A percentile compares a stretch with the other conserved stretches of the same genome.
These are phyloP conservation scores for Xylona heveae DNA, from an alignment of 495 filamentous ascomycete genomes.

Conservation along the genomic window DNA sequence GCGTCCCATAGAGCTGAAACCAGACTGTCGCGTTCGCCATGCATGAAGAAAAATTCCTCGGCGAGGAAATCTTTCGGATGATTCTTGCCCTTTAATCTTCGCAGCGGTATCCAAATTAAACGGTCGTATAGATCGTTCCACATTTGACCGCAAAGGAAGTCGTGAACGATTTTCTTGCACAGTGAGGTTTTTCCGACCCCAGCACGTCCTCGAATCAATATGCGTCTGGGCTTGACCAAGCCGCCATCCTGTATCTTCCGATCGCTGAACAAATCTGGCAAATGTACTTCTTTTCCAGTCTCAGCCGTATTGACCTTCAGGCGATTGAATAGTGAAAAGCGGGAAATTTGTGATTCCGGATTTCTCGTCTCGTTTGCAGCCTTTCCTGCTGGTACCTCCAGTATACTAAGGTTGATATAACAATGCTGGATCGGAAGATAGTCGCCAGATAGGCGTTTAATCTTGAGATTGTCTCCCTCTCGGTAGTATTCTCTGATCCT, in stretches of 20 bases:
- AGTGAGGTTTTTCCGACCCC: slow-evolving; percentile 25
- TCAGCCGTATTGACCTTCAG: slow-evolving; percentile 10
- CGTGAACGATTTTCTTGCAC: slow-evolving; percentile 22
- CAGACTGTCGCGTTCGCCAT: no score
- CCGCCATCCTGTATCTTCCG: slow-evolving; percentile 7
- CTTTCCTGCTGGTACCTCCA: slow-evolving; percentile 7
- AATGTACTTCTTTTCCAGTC: slow-evolving; percentile 8
- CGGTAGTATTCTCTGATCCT: no score
- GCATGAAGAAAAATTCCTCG: no score
- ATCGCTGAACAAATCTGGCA: slow-evolving; percentile 12
- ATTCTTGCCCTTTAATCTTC: slow-evolving; percentile 10
- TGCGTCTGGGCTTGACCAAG: slow-evolving; percentile 11
- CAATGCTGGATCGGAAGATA: slow-evolving; percentile 14
- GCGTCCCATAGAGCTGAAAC: no score
- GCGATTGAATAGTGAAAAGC: slow-evolving; percentile 12
- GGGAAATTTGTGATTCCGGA: slow-evolving; percentile 5
- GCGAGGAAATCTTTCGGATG: slow-evolving; percentile 6
- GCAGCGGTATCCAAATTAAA: slow-evolving; percentile 19
- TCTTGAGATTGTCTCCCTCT: slow-evolving; percentile 12
- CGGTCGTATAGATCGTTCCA: slow-evolving; percentile 16
- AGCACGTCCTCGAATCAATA: slow-evolving; percentile 20
- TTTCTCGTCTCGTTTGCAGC: neutral
- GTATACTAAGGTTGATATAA: slow-evolving; percentile 12
- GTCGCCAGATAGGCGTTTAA: slow-evolving; percentile 17
- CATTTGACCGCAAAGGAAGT: slow-evolving; percentile 8